A percentile compares a stretch with the other conserved stretches of the same genome.
These are phyloP conservation scores for Albatrellus ellisii DNA, from an alignment of 768 basidiomycete genomes.

Conservation along the genomic window DNA sequence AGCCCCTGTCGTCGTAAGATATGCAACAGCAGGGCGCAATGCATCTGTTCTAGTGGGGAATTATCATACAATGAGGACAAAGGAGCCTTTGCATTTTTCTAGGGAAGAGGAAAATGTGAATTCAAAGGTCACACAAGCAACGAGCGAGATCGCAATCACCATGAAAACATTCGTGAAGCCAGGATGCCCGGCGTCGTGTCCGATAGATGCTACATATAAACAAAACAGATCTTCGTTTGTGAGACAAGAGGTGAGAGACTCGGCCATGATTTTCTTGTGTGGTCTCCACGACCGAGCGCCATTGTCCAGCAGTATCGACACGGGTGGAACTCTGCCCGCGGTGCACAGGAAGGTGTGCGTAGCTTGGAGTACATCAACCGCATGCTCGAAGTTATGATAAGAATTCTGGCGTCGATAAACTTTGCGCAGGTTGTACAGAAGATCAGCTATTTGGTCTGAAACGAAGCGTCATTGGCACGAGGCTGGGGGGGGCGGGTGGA, in stretches of 20 bases:
- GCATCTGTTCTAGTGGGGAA: conserved; percentile 88
- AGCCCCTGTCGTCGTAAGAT: conserved; percentile 75
- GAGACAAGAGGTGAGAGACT: conserved; percentile 23
- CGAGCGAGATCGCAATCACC: conserved; percentile 34
- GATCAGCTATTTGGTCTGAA: conserved; percentile 58
- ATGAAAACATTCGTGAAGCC: conserved; percentile 91
- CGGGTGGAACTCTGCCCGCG: conserved; percentile 71
- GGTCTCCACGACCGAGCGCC: conserved; percentile 24
- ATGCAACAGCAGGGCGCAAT: conserved; percentile 67
- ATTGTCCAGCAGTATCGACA: conserved; percentile 44
- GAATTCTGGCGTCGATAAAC: conserved; percentile 86
- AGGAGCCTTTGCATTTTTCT: conserved; percentile 93
- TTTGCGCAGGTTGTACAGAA: conserved; percentile 80
- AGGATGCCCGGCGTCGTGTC: conserved; percentile 96
- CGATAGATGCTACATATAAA: conserved; percentile 84
- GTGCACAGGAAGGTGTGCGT: conserved; percentile 73
- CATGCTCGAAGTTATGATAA: conserved; percentile 98
- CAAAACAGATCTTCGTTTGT: conserved; percentile 68
- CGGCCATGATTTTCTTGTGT: conserved; percentile 20
- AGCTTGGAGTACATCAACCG: conserved; percentile 91
- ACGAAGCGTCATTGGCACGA: not conserved
- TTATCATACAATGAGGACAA: conserved; percentile 80
- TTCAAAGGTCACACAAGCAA: not conserved
- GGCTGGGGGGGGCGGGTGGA: not conserved
- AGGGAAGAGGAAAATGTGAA: conserved; percentile 6